Base-by-base conservation (phyloP, 495 filamentous ascomycete species). In the Podospora pseudoanserina region DNA sequence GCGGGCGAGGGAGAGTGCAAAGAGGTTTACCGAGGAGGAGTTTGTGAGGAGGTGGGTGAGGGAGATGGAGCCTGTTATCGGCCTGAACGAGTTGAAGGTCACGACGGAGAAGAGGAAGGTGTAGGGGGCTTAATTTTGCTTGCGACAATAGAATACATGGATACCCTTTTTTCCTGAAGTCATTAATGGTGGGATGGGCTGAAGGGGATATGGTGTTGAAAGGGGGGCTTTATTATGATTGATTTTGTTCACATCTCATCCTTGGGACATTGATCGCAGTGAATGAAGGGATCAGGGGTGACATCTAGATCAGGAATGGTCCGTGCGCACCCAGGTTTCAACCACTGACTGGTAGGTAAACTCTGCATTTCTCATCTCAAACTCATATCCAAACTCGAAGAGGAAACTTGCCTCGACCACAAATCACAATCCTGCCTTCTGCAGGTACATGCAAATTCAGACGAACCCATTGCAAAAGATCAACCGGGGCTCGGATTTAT, bases 11-110 rank as follows among this genome's bases (percentile, higher is more conserved):
- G 76, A 83, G 66, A 93, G 90, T 0, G 92, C 94, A 4, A 84
- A 86, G 76, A 78, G 95, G 60, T 99, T 99, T 74, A 91, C 90
- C 0, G 95, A 97, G 78, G 90, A 91, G 72, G 90, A 89, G 65
- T 99, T 99, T 79, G 87, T 84, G 5, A 81, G 78, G 68, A 85
- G 85, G 53, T 98, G 95, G 95, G 74, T 91, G 18, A 73, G 71
- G 34, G 85, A 93, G 74, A 79, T 97, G 78, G 86, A 89, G 76
- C 86, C 84, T 77, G 80, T 97, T 68, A 88, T 97, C 19, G 75
- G 65, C 15, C 70, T 74, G 73, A 73, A n/a, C n/a, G 7, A 20
- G 56, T 58, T 27, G 30, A 49, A 49, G 39, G 39, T 26, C 3
- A 58, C 23, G 61, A 63, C 56, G n/a, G 15, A 70, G 60, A 65